Percentiles rank a stretch among this genome's conserved stretches.
phyloP scores from a whole-genome alignment of 768 basidiomycete species.

The Rhodotorula paludigena region DNA sequence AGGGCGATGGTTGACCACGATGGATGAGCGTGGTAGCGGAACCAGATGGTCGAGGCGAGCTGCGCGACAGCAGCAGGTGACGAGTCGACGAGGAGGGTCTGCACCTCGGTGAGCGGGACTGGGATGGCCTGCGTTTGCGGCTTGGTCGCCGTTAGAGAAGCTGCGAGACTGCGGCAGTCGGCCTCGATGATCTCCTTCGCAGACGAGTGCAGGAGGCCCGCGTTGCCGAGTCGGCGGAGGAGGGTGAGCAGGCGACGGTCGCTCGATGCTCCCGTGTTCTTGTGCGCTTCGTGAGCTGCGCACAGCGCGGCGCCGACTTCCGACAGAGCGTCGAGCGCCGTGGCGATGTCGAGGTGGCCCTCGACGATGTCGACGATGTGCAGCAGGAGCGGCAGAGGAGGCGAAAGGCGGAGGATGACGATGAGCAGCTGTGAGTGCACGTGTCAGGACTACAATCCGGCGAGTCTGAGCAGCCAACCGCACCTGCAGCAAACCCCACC shows the following conservation, averaged over 20 bases:
- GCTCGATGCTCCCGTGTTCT: background rate
- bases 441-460: background rate
- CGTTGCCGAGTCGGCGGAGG: background rate
- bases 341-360: constrained; percentile 7
- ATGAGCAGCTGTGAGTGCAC: constrained; percentile 3
- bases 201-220: background rate
- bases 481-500: constrained; percentile 19
- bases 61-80: constrained; percentile 8
- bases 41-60: constrained; percentile 3
- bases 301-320: constrained; percentile 9
- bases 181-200: background rate
- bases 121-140: background rate
- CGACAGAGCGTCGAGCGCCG: constrained; percentile 10
- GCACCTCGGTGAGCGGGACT: constrained; percentile 19
- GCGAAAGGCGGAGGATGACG: too few species aligned
- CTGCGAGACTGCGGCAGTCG: background rate
- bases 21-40: constrained; percentile 2
- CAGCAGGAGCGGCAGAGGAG: background rate
- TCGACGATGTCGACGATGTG: constrained; percentile 25
- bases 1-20: constrained; percentile 7
- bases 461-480: background rate
- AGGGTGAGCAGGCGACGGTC: constrained; percentile 6
- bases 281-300: background rate
- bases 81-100: constrained; percentile 24
- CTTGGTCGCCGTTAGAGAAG: background rate